Evolutionary conservation across 805 yeast genomes (phyloP).

Genomic region (Wickerhamomyces chambardii): DNA sequence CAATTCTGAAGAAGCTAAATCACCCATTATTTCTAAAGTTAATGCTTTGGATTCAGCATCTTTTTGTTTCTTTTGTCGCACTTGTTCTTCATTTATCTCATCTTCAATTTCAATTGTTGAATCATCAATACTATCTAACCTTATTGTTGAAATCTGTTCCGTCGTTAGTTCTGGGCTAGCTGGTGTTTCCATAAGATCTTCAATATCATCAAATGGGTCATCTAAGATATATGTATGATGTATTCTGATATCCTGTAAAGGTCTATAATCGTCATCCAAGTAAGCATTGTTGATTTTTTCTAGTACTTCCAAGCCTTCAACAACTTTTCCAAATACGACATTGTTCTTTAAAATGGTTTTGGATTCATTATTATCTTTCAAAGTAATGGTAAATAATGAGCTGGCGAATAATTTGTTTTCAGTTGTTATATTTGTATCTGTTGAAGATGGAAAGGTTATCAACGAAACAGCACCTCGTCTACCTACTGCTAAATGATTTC

Average conservation of each 20-base stretch:
- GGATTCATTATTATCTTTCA: conserved; percentile 18
- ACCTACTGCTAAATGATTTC: conserved; percentile 17
- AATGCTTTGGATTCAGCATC: conserved; percentile 46
- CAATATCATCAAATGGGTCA: conserved; percentile 41
- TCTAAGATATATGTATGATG: conserved; percentile 39
- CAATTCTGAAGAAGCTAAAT: conserved; percentile 46
- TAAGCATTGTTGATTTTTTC: conserved; percentile 30
- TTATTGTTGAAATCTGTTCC: conserved; percentile 22
- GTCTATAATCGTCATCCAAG: conserved; percentile 30
- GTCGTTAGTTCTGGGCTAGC: conserved; percentile 27
- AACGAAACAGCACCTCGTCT: conserved; percentile 26
- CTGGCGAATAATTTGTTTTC: conserved; percentile 15
- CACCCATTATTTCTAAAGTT: conserved; percentile 57
- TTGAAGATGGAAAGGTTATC: no score
- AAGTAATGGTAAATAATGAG: conserved; percentile 28
- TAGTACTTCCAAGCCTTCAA: conserved; percentile 39
- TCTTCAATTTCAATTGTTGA: conserved; percentile 14
- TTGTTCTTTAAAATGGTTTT: conserved; percentile 5
- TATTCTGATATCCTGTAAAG: conserved; percentile 41
- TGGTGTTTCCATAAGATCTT: conserved; percentile 13
- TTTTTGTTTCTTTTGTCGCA: conserved; percentile 16
- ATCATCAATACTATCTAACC: conserved; percentile 16
- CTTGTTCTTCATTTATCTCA: conserved; percentile 18
- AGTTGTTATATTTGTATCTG: conserved; percentile 1
- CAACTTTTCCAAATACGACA: conserved; percentile 39